These are phyloP conservation scores for Bassia scoparia DNA, from an alignment of 148 eudicot species.

Conservation along the genomic window DNA sequence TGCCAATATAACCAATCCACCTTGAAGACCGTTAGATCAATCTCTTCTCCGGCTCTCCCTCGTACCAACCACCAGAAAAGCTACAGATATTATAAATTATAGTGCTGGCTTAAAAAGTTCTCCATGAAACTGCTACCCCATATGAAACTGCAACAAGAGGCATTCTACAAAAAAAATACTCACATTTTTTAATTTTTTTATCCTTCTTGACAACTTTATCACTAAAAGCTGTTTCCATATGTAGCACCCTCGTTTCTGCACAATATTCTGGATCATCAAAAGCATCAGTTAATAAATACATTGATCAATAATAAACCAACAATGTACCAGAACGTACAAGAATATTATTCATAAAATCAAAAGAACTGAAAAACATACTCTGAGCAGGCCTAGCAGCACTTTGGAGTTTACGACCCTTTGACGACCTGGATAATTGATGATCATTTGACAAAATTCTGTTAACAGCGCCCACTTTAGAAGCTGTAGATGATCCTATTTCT, in stretches of 20 bases:
- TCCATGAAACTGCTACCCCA: not conserved
- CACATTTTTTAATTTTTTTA: constrained; percentile 35
- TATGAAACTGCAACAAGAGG: not conserved
- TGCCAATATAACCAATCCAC: not conserved
- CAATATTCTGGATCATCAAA: constrained; percentile 25
- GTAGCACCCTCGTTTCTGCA: constrained; percentile 20
- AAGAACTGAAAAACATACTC: constrained; percentile 34
- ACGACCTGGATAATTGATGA: constrained; percentile 17
- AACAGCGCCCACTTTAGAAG: constrained; percentile 15
- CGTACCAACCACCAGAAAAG: not conserved
- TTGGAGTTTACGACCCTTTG: constrained; percentile 21
- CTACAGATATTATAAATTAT: no score
- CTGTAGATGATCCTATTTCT: constrained; percentile 22
- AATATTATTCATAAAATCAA: constrained; percentile 2
- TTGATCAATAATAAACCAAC: not conserved
- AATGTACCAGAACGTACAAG: not conserved
- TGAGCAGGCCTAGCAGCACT: constrained; percentile 24
- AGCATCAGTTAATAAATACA: constrained; percentile 22
- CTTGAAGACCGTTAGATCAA: no score
- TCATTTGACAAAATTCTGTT: constrained; percentile 25
- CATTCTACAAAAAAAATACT: constrained; percentile 18
- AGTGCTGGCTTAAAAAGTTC: no score
- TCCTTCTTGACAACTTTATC: constrained; percentile 29
- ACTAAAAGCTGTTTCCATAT: constrained; percentile 17
- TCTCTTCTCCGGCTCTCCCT: no score